Base-by-base conservation (phyloP, 345 rosid genomes). In the Leavenworthia alabamica region DNA sequence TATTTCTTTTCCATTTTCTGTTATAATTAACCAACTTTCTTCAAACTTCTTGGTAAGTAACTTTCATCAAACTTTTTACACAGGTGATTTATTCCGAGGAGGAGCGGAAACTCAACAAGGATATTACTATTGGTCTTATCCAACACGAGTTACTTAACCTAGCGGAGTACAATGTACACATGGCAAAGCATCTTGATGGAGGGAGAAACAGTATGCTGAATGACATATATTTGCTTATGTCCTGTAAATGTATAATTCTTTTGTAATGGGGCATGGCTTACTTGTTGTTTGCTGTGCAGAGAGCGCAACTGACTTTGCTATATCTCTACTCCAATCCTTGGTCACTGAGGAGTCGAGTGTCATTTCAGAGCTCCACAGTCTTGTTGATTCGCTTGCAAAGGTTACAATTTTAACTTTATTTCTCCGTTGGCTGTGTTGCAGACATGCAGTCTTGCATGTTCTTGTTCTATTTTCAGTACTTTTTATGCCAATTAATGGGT, bases 31-130 rank as follows among this genome's bases (percentile, higher is more conserved):
- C 39, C 39, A 55, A 56, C 37, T 60, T 49, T 13, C 20, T 56
- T 29, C 24, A 56, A 59, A 47, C 43, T 67, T 54, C 32, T 59
- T 51, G 20, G 16, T 35, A 35, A 33, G 41, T 47, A 55, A 56
- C 42, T 60, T 48, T 10, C 41, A 56, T 29, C 15, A 56, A 58
- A 52, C 46, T 67, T 54, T 56, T 56, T 16, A 20, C 64, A 27
- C 75, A 93, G 99, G 96, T 93, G 45, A 85, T 87, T 61, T 93
- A 93, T 73, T 93, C 94, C 4, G 95, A 83, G 29, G 99, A 93
- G 80, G 99, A 87, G 54, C 86, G 97, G 28, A 93, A 86, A 81
- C 80, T 89, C 73, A 93, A 87, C 75, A 93, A 82, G 72, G 97
- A 87, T 70, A 84, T 89, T 58, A 86, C 93, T 12, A 54, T 93